Base-by-base conservation (phyloP, 176 grass and related monocot genomes). In the Aegilops umbellulata region DNA sequence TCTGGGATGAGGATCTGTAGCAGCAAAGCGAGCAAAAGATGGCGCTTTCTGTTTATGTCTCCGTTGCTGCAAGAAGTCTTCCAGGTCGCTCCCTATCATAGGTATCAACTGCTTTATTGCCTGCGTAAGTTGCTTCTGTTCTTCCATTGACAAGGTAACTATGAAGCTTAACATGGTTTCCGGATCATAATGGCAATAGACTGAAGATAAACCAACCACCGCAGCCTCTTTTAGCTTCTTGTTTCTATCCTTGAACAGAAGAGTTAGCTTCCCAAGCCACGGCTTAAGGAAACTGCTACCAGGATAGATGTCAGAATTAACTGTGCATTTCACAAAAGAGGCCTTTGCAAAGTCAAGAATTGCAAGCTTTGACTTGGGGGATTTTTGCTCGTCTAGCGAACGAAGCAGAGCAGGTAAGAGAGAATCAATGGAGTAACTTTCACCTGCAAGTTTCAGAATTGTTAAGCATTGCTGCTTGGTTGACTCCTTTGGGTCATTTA, bases 401-500 rank as follows among this genome's bases (percentile, higher is more conserved):
- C 94, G 93, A 72, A 99, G 86, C 83, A 94, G 91, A 68, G 92
- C 89, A 2, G 97, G 94, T 79, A 99, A 92, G 73, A 98, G 83
- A 38, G 90, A 95, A 87, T 99, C 92, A 67, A 95, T 91, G 80
- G 79, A 91, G 77, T 96, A 99, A 67, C 29, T 81, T 61, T 92
- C 92, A 90, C 83, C 84, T 49, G 95, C 90, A 82, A 91, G 91
- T 74, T 92, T 91, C 68, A 99, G 73, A 82, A 93, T 80, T 83
- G 26, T 46, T 31, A 82, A 86, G 77, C 97, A 91, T 61, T 93
- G 90, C 78, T 94, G 87, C 82, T 91, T 94, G 76, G 94, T 93
- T 70, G 91, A 87, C 83, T 95, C 94, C 81, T 99, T 99, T 24
- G 90, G 94, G 58, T 96, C 90, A 74, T 91, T 99, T 86, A 98